Evolutionary conservation across 2,329 filamentous ascomycete genomes (phyloP).

Genomic region (Xylaria sp.): DNA sequence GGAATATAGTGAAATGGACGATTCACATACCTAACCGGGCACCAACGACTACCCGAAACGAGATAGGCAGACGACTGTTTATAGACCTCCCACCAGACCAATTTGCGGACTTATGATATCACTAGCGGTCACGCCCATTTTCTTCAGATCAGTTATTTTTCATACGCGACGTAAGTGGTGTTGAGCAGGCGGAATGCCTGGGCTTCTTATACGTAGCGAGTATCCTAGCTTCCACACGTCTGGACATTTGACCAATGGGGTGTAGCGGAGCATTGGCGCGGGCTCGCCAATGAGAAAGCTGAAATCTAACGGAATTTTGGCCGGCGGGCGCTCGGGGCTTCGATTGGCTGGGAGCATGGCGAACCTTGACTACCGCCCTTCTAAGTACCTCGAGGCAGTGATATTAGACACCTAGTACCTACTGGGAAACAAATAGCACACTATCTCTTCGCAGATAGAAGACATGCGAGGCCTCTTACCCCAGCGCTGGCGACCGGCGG

Average conservation of each 20-base stretch:
- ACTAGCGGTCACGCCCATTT: too few species aligned
- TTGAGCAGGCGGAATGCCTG: too few species aligned
- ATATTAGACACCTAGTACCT: background rate
- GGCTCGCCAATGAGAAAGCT: background rate
- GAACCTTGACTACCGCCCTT: background rate
- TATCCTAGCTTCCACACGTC: background rate
- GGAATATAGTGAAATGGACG: too few species aligned
- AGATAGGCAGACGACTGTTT: too few species aligned
- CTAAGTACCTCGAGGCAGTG: background rate
- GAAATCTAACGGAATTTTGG: background rate
- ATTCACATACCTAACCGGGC: too few species aligned
- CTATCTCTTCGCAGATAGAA: background rate
- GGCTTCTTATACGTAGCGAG: background rate
- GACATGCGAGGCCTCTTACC: background rate
- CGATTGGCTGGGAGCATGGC: constrained; percentile 3
- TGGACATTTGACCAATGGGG: constrained; percentile 3
- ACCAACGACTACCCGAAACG: too few species aligned
- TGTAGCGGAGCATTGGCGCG: background rate
- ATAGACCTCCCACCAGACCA: too few species aligned
- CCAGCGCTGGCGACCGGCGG: background rate
- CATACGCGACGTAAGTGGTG: too few species aligned
- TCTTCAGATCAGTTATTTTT: too few species aligned
- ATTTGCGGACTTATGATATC: background rate
- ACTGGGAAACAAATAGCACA: background rate
- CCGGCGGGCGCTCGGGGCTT: background rate